Base-by-base conservation (phyloP, 352 stramenopile species). In the Hyaloperonospora arabidopsidis region DNA sequence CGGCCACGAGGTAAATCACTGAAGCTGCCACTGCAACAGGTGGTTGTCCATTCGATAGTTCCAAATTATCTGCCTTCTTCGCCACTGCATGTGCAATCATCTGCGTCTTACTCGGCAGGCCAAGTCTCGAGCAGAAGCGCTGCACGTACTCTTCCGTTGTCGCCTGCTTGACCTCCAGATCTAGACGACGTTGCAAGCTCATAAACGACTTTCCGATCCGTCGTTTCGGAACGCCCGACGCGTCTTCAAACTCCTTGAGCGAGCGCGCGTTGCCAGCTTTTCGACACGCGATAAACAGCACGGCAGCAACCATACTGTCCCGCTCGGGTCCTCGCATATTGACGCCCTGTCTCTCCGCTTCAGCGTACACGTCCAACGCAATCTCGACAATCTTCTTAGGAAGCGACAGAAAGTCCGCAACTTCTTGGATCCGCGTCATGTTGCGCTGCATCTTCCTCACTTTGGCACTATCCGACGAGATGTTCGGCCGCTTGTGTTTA, bases 201-300 rank as follows among this genome's bases (percentile, higher is more conserved):
- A 89, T 80, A 57, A 89, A 87, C 23, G 76, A 86, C 57, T 91
- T 91, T 50, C 81, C 81, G 25, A 91, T 89, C 6, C 76, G 73
- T 44, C 81, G 80, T 56, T 89, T 91, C 8, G 77, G 61, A 2
- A 89, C 62, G 5, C 81, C 81, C 8, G 74, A 85, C n/a, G 72
- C 79, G 3, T 82, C 78, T 65, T 84, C 78, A 46, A 91, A 76
- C 52, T 91, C 81, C 51, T 91, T 89, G 8, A 89, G 57, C 14
- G 78, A 88, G 12, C 81, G 70, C 10, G 81, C 62, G 48, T 85
- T 82, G 7, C 75, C 70, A 14, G 67, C 68, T 34, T 91, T 76
- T 22, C 81, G 70, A 40, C 81, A 91, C 15, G 81, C 78, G 39
- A 91, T 79, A 56, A 88, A 91, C 17, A 91, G 52, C 44, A 85